Conservation (phyloP, 2,329 filamentous ascomycete species). For the Cladosporium sp. region DNA sequence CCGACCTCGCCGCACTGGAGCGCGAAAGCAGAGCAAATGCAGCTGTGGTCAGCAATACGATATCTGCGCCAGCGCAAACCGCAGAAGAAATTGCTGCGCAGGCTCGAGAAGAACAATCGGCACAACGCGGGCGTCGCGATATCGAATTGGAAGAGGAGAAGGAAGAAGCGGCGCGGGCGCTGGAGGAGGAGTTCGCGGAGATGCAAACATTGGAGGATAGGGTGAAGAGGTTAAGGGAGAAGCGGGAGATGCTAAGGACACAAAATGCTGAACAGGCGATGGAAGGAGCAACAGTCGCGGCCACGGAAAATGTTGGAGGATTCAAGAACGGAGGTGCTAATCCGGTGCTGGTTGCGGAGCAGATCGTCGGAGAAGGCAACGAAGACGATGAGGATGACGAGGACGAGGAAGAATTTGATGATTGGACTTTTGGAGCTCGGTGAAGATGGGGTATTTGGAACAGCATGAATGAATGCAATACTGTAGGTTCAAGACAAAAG, state of each 20-base stretch:
- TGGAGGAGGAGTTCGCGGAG: constrained; percentile 48
- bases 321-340: not conserved
- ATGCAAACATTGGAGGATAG: constrained; percentile 47
- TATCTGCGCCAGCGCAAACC: constrained; percentile 44
- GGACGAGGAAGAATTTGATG: constrained; percentile 19
- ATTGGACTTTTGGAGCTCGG: constrained; percentile 20
- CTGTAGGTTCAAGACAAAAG: too few species aligned
- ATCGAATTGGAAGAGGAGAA: constrained; percentile 46
- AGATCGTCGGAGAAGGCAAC: not conserved
- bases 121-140: constrained; percentile 39
- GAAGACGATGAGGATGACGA: constrained; percentile 20
- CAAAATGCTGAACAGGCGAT: constrained; percentile 9
- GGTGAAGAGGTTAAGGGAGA: constrained; percentile 41
- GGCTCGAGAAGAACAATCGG: constrained; percentile 41
- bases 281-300: not conserved
- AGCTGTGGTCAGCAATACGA: constrained; percentile 30
- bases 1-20: constrained; percentile 59
- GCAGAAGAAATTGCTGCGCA: constrained; percentile 45
- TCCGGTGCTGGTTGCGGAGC: not conserved
- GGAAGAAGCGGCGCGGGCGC: constrained; percentile 42
- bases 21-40: constrained; percentile 24
- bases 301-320: not conserved
- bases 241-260: constrained; percentile 40
- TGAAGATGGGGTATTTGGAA: not conserved
- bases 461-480: too few species aligned